Percentiles rank a stretch among this genome's conserved stretches.
phyloP scores from a whole-genome alignment of 2,329 filamentous ascomycete species.

The Fusarium oxysporum region DNA sequence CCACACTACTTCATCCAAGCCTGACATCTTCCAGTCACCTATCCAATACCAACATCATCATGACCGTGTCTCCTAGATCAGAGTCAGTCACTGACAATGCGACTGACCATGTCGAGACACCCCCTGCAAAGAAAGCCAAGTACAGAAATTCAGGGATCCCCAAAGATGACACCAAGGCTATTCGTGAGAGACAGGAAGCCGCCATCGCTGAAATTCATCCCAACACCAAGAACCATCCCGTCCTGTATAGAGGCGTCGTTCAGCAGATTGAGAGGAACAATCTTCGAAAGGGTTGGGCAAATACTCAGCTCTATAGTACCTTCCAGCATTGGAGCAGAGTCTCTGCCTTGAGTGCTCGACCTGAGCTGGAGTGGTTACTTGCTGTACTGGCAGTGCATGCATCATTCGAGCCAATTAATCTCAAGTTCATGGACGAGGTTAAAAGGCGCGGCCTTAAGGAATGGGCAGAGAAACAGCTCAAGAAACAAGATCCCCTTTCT shows the following conservation, averaged over 20 bases:
- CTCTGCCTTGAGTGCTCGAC: not conserved
- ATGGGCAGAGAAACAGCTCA: constrained; percentile 10
- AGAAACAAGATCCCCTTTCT: not conserved
- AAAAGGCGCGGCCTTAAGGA: not conserved
- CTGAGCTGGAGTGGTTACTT: not conserved
- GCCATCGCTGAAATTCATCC: constrained; percentile 1
- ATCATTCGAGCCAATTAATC: rapidly evolving
- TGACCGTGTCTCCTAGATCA: not conserved
- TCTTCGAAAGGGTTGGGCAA: not conserved
- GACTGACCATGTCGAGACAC: not conserved
- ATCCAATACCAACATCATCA: no score
- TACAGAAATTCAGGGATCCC: not conserved
- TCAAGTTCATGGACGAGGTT: not conserved
- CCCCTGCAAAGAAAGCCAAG: not conserved
- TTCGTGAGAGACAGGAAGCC: not conserved
- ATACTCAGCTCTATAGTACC: not conserved
- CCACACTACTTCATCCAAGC: not conserved
- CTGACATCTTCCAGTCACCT: not conserved
- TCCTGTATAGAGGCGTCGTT: not conserved
- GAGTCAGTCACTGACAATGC: no score
- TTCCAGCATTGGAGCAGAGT: constrained; percentile 9
- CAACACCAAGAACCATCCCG: not conserved
- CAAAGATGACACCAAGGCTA: not conserved
- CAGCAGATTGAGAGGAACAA: not conserved
- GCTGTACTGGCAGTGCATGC: not conserved